Evolutionary conservation across 1,284 basidiomycete genomes (phyloP).

Genomic region (Stygiomarasmius scandens): DNA sequence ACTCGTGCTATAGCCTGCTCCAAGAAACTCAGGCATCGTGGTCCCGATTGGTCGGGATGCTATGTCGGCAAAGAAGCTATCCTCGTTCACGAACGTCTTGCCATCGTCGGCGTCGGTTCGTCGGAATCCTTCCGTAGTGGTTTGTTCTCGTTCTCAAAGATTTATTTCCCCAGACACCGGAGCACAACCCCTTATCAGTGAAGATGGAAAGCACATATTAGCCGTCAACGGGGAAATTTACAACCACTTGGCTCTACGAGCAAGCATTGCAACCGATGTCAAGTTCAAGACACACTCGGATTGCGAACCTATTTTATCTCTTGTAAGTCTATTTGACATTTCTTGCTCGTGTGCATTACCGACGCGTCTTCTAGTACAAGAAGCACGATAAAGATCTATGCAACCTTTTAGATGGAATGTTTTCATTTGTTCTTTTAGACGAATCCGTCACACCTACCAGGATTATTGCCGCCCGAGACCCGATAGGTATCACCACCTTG

Average conservation of each 20-base stretch:
- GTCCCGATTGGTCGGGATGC: conserved; percentile 97
- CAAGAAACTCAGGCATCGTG: conserved; percentile 89
- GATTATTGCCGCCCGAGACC: conserved; percentile 95
- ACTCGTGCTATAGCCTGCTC: conserved; percentile 81
- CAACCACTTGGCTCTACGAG: conserved; percentile 89
- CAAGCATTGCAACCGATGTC: conserved; percentile 63
- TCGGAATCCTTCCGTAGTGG: conserved; percentile 20
- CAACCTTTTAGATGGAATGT: conserved; percentile 94
- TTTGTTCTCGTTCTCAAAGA: background rate
- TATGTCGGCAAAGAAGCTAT: conserved; percentile 81
- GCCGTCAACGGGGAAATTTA: conserved; percentile 99
- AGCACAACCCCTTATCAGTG: conserved; percentile 91
- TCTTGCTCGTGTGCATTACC: conserved; percentile 1
- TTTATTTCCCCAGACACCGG: conserved; percentile 75
- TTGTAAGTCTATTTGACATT: conserved; percentile 54
- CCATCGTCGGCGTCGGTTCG: conserved; percentile 97
- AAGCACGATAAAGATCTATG: conserved; percentile 81
- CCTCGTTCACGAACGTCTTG: conserved; percentile 89
- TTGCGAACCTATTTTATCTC: conserved; percentile 95
- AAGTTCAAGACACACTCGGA: conserved; percentile 98
- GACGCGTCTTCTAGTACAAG: conserved; percentile 63
- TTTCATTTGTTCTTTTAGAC: conserved; percentile 96
- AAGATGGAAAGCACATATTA: conserved; percentile 85
- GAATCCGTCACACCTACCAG: conserved; percentile 88
- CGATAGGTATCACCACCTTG: conserved; percentile 97